Percentiles rank a stretch among this genome's conserved stretches.
Conservation (phyloP, 2,329 filamentous ascomycete genomes). For the Fusarium sulawesiense region DNA sequence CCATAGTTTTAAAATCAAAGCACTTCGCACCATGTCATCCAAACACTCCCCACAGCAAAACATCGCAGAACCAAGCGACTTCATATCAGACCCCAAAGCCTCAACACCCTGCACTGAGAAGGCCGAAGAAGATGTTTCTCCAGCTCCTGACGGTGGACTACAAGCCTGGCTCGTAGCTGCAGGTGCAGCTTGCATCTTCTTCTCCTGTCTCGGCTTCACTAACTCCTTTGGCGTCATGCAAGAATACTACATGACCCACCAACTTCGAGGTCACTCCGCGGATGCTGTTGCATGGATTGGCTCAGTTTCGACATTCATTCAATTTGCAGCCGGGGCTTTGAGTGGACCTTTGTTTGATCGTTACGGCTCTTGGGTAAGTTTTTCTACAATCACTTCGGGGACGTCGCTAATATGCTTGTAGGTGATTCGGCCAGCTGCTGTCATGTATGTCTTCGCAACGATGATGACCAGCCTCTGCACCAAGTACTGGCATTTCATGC, state of each 20-base stretch:
- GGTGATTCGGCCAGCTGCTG: constrained; percentile 30
- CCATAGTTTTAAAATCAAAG: not conserved
- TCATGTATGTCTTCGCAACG: constrained; percentile 28
- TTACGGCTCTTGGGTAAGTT: constrained; percentile 31
- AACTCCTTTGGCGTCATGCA: constrained; percentile 61
- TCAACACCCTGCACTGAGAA: not conserved
- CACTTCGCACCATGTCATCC: not conserved
- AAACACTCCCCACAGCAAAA: not conserved
- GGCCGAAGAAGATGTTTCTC: fast-evolving
- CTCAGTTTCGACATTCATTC: constrained; percentile 52
- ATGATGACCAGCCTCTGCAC: constrained; percentile 50
- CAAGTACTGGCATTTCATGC: constrained; percentile 64
- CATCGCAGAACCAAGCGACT: fast-evolving
- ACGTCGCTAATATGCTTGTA: not conserved
- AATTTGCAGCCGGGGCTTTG: constrained; percentile 47
- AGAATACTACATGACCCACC: constrained; percentile 56
- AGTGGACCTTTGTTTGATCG: constrained; percentile 40
- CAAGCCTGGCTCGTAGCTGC: constrained; percentile 56
- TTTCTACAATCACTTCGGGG: fast-evolving
- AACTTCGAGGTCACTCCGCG: constrained; percentile 47
- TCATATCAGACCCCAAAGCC: fast-evolving
- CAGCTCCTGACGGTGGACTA: constrained; percentile 50
- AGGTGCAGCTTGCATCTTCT: constrained; percentile 52
- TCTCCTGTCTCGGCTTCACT: constrained; percentile 55
- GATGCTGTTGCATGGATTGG: constrained; percentile 58